These are phyloP conservation scores for Blastomyces silverae DNA, from an alignment of 2,329 filamentous ascomycete genomes.

Conservation along the genomic window DNA sequence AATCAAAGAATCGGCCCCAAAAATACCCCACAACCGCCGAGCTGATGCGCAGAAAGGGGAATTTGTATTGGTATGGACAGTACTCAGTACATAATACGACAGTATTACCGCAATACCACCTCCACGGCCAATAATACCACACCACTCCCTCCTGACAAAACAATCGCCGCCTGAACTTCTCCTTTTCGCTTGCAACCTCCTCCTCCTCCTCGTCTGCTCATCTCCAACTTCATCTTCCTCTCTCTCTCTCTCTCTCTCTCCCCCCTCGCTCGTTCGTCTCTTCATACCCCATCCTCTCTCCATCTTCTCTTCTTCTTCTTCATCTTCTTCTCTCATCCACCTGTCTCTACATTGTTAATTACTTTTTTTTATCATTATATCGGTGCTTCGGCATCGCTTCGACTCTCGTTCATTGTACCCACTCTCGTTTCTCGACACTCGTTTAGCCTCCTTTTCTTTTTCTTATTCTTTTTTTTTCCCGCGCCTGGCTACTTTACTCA, in stretches of 20 bases:
- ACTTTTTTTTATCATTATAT: constrained; percentile 15
- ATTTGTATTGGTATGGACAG: neutral
- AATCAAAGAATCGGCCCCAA: neutral
- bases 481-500: constrained; percentile 27
- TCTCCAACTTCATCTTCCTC: neutral
- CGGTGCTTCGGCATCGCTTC: constrained; percentile 11
- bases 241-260: neutral
- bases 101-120: neutral
- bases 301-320: constrained; percentile 1
- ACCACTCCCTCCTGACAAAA: neutral
- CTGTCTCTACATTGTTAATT: constrained; percentile 14
- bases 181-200: neutral
- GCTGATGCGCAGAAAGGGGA: neutral
- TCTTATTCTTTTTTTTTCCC: constrained; percentile 23
- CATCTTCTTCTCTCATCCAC: constrained; percentile 9
- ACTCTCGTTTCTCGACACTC: constrained; percentile 21
- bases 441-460: constrained; percentile 21
- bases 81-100: neutral
- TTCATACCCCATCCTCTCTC: neutral
- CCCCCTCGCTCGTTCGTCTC: neutral
- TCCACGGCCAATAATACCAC: neutral
- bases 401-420: constrained; percentile 12
- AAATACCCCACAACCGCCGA: neutral
- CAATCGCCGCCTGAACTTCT: neutral
- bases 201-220: neutral